Evolutionary conservation across 352 stramenopile species (phyloP).

Genomic region (Phytophthora melonis): DNA sequence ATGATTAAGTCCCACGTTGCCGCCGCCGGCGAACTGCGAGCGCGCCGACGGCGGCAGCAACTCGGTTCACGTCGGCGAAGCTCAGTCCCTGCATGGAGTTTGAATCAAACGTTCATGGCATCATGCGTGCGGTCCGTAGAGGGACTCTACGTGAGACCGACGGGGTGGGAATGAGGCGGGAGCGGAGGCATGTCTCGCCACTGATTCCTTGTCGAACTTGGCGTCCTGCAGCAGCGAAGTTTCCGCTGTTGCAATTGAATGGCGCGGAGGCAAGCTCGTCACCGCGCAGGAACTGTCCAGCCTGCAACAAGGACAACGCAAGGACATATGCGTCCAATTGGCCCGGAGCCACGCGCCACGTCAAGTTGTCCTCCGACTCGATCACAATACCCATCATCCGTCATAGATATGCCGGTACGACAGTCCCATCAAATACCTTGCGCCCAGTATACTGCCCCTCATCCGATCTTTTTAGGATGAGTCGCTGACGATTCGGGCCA

Average conservation of each 20-base stretch:
- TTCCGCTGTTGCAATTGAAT: neutral
- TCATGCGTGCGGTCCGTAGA: neutral
- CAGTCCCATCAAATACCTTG: neutral
- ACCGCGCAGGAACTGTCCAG: conserved; percentile 14
- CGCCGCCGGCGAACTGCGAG: conserved; percentile 21
- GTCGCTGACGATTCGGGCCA: neutral
- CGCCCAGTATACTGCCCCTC: neutral
- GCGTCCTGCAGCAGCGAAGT: neutral
- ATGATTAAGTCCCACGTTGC: neutral
- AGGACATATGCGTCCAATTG: neutral
- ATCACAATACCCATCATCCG: neutral
- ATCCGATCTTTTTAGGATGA: conserved; percentile 22
- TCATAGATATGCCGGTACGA: neutral
- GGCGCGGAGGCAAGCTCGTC: conserved; percentile 14
- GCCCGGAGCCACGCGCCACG: conserved; percentile 1
- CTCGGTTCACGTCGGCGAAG: neutral
- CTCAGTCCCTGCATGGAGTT: neutral
- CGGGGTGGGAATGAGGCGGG: neutral
- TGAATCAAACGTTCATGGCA: neutral
- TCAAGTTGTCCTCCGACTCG: conserved; percentile 28
- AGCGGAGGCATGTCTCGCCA: neutral
- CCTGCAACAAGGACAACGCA: conserved; percentile 8
- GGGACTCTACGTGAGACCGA: neutral
- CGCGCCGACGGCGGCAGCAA: conserved; percentile 15
- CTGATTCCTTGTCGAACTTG: neutral